These are phyloP conservation scores for Thuja plicata DNA, from an alignment of 83 land plant genomes.

Conservation along the genomic window DNA sequence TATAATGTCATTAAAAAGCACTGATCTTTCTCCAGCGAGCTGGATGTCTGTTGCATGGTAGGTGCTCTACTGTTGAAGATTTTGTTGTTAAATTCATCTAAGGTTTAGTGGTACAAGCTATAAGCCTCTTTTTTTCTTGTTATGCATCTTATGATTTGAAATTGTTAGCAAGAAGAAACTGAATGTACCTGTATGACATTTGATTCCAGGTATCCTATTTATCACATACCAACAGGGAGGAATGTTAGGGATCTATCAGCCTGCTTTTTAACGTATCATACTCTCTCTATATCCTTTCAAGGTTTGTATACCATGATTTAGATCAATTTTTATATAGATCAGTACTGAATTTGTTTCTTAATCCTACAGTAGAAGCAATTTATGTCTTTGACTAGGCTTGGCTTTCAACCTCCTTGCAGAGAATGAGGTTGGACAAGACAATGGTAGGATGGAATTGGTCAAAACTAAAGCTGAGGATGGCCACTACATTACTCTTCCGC, in stretches of 20 bases:
- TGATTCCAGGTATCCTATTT: conserved; percentile 18
- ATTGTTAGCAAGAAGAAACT: not conserved
- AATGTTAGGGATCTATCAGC: conserved; percentile 13
- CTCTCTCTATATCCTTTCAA: conserved; percentile 16
- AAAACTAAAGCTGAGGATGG: not conserved
- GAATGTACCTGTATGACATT: not conserved
- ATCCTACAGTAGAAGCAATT: not conserved
- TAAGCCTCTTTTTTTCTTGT: not conserved
- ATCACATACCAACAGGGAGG: conserved; percentile 14
- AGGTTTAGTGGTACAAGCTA: not conserved
- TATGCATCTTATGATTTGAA: not conserved
- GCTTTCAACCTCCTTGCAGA: conserved; percentile 7
- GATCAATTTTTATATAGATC: not conserved
- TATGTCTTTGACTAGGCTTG: not conserved
- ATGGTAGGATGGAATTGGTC: not conserved
- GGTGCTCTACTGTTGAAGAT: not conserved
- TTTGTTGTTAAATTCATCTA: not conserved
- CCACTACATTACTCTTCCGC: not conserved
- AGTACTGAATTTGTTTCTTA: not conserved
- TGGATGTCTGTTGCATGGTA: conserved; percentile 92
- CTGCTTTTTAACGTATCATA: conserved; percentile 17
- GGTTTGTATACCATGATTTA: not conserved
- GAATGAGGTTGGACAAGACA: not conserved
- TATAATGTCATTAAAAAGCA: conserved; percentile 49
- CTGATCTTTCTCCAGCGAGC: conserved; percentile 77